These are phyloP conservation scores for Penicillium atrosanguineum DNA, from an alignment of 495 filamentous ascomycete genomes.

Conservation along the genomic window DNA sequence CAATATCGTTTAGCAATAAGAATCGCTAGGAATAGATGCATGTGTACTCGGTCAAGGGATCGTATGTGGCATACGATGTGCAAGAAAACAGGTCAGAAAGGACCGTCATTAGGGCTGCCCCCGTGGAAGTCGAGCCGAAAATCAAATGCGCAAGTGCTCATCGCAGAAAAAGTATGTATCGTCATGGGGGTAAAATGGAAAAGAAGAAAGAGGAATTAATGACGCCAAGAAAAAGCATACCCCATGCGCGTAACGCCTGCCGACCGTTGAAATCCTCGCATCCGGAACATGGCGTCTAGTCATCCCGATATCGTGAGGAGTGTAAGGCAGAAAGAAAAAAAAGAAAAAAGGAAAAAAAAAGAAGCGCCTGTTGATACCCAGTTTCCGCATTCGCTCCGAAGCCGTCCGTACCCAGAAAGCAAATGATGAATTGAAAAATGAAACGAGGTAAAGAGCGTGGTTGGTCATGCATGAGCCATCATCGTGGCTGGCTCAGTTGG, in stretches of 20 bases:
- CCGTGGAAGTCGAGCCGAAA: not conserved
- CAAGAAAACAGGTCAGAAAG: conserved; percentile 5
- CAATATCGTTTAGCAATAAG: conserved; percentile 16
- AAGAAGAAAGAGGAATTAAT: conserved; percentile 14
- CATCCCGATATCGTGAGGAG: conserved; percentile 21
- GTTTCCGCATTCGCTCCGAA: conserved; percentile 20
- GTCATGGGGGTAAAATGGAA: conserved; percentile 12
- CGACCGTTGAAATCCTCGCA: conserved; percentile 16
- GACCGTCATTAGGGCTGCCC: conserved; percentile 17
- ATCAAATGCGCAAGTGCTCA: conserved; percentile 9
- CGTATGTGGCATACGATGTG: conserved; percentile 9
- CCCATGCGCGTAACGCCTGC: conserved; percentile 21
- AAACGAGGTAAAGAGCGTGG: conserved; percentile 9
- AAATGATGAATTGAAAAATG: conserved; percentile 13
- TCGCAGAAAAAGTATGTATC: conserved; percentile 23
- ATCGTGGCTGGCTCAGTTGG: not conserved
- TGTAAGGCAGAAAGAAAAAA: conserved; percentile 21
- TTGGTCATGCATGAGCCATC: not conserved
- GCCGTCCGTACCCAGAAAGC: conserved; percentile 16
- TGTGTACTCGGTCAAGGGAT: conserved; percentile 9
- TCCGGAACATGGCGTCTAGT: conserved; percentile 26
- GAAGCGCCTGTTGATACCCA: conserved; percentile 23
- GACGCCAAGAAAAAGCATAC: conserved; percentile 19
- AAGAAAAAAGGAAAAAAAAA: conserved; percentile 13
- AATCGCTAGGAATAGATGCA: conserved; percentile 19